A percentile compares a stretch with the other conserved stretches of the same genome.
These are phyloP conservation scores for Tetracentron sinense DNA, from an alignment of 164 flowering plant genomes.

Conservation along the genomic window DNA sequence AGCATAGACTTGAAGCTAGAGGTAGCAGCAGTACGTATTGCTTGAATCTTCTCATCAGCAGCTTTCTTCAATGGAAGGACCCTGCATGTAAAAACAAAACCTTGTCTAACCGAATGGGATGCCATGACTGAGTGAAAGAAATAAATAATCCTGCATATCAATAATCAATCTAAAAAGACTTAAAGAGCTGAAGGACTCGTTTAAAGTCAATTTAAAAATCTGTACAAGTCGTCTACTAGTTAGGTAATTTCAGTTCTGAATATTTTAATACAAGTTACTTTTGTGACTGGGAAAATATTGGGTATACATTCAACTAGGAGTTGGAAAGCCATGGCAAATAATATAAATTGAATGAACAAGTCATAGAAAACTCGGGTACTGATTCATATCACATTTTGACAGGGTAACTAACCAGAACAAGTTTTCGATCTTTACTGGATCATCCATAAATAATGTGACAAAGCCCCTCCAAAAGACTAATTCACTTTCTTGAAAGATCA, in stretches of 20 bases:
- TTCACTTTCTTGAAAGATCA: background rate
- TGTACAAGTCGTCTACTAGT: too few relatives aligned
- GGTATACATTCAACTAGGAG: too few relatives aligned
- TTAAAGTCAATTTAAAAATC: too few relatives aligned
- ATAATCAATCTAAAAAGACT: conserved; percentile 4
- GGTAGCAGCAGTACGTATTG: conserved; percentile 60
- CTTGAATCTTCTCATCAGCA: conserved; percentile 74
- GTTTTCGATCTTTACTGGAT: background rate
- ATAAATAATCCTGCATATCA: background rate
- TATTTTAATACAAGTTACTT: too few relatives aligned
- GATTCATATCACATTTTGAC: background rate
- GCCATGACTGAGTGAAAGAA: background rate
- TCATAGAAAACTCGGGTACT: too few relatives aligned
- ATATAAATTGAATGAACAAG: too few relatives aligned
- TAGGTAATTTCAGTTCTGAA: too few relatives aligned
- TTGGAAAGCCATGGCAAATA: too few relatives aligned
- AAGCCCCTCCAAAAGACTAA: background rate
- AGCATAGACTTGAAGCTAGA: conserved; percentile 87
- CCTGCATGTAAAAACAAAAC: conserved; percentile 36
- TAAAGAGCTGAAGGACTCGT: too few relatives aligned
- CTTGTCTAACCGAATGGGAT: background rate
- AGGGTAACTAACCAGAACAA: background rate
- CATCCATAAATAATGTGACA: background rate
- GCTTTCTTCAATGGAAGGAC: conserved; percentile 70
- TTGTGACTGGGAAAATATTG: too few relatives aligned